phyloP scores from a whole-genome alignment of 768 basidiomycete genomes.

The Suillus luteus region DNA sequence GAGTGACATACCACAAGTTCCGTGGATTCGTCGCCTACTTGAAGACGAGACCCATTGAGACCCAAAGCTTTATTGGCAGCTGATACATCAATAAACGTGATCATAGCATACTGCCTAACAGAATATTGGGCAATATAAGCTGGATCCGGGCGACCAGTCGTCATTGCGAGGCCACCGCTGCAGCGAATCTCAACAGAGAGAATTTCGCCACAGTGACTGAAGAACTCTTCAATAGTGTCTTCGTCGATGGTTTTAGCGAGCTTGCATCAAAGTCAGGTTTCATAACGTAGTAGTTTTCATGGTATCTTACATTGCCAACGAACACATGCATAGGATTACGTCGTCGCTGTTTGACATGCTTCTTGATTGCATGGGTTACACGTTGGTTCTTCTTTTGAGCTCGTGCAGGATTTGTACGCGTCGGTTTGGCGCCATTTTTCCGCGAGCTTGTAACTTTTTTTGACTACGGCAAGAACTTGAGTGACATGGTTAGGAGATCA shows the following conservation, averaged over 20 bases:
- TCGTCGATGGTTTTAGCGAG: constrained; percentile 22
- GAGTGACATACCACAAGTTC: constrained; percentile 29
- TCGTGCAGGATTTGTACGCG: constrained; percentile 2
- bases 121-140: constrained; percentile 38
- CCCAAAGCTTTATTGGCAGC: constrained; percentile 45
- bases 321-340: constrained; percentile 38
- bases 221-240: constrained; percentile 23
- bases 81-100: constrained; percentile 43
- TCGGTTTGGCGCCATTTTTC: constrained; percentile 7
- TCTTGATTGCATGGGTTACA: constrained; percentile 32
- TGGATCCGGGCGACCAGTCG: constrained; percentile 24
- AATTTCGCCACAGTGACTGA: constrained; percentile 28
- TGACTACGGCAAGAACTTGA: constrained; percentile 5
- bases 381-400: background rate
- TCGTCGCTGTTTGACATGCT: constrained; percentile 7
- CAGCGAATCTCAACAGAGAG: constrained; percentile 29
- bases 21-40: constrained; percentile 41
- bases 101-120: constrained; percentile 52
- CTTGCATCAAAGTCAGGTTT: constrained; percentile 3
- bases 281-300: background rate
- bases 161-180: constrained; percentile 35
- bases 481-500: background rate
- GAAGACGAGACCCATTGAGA: constrained; percentile 39
- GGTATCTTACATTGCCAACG: constrained; percentile 60
- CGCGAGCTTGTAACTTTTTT: constrained; percentile 8